Evolutionary conservation across 1,284 basidiomycete genomes (phyloP), one percentile per base, ranked within the genome.

Genomic region (Inonotus hispidus): DNA sequence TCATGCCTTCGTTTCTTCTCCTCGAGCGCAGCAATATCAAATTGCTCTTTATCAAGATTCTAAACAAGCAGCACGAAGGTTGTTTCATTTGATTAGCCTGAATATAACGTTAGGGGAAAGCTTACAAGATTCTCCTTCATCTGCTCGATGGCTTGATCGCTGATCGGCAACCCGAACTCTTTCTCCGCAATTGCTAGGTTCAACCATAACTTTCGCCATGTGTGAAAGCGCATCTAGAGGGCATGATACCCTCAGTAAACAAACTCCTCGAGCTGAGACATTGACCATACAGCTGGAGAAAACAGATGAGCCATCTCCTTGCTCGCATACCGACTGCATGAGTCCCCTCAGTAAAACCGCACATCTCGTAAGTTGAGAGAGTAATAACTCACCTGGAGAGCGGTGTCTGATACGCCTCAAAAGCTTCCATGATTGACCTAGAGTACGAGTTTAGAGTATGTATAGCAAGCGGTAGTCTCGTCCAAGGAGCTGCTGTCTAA

Each of bases 1-100:
- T 98, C 96, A 76, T 99, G 96, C n/a, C 96, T 82, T 29, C 97
- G 79, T 74, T 93, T 95, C 81, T 97, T 98, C 78, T 99, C 96
- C 74, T 99, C 97, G 65, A 84, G 80, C 0, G 94, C 95, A 1
- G 96, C 96, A 58, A 93, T 82, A 66, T 88, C 88, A 73, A 98
- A 98, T 76, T 99, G 97, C 49, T 88, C 84, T 47, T 87, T 90
- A 65, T 95, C 93, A 41, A 99, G 78, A 58, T 86, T 73, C 91
- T 93, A 64, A n/a, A 6, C 11, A 45, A 32, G 60, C 25, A 43
- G 23, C 37, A 62, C n/a, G 14, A 2, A n/a, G 19, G 19, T 14
- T 53, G 7, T 53, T 43, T 23, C 32, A n/a, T 27, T 59, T 39
- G 50, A 37, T 49, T 25, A 49, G 47, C 27, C 8, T 32, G 21